Evolutionary conservation across 768 basidiomycete genomes (phyloP), one percentile per base, ranked within the genome.

Genomic region (Lactarius indigo): DNA sequence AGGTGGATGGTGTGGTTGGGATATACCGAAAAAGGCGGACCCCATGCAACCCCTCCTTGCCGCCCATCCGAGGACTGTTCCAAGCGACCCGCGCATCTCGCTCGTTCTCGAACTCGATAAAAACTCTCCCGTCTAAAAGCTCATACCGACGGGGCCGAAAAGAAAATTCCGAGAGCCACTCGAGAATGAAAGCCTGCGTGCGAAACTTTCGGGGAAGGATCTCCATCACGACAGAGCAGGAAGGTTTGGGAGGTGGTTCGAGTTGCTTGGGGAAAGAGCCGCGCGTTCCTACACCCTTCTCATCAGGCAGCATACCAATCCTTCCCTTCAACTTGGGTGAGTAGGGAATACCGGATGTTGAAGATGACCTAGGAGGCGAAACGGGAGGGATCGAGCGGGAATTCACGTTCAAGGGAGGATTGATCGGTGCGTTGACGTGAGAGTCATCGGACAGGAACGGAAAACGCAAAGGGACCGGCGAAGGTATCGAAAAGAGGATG

Each of bases 191-290:
- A 78, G 77, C 5, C 69, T 70, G 17, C 5, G 75, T 79, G 55
- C 84, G 81, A 69, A 80, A 77, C 4, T 78, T 72, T 66, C 83
- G 84, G 1, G 85, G 85, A 6, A 87, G 74, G 61, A 81, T 80
- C 68, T 86, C 84, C 75, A 87, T 80, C 30, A 87, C 83, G 33
- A 87, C 74, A 1, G 85, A 84, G 17, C 83, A 78, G 2, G 80
- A 75, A 6, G 81, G 81, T 68, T 82, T 81, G 50, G 84, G 84
- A 39, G 59, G 61, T 5, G 69, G 67, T 17, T 69, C 30, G 18
- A 63, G 31, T 4, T 35, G 41, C 57, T 59, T 65, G 50, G 61
- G 33, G 18, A 70, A 69, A n/a, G 23, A 47, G 42, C 69, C 69
- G 1, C 68, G 69, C 9, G 17, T 23, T 20, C 57, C 61, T 17